Evolutionary conservation across 495 filamentous ascomycete species (phyloP), one percentile per base, ranked within the genome.

Genomic region (Aspergillus wentii): DNA sequence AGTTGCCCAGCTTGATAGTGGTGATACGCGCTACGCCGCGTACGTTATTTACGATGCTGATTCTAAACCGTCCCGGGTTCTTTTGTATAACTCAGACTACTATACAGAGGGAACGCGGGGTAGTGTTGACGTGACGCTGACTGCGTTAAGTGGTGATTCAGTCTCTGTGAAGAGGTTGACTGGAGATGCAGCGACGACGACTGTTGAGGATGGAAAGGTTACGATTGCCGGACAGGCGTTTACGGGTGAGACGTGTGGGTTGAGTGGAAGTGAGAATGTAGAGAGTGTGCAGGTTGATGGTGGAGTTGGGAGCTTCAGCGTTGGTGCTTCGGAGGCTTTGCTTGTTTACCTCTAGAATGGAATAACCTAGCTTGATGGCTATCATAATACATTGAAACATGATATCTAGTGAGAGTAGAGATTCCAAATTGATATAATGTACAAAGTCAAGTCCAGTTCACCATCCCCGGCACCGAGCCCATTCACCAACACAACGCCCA

Each of bases 51-150:
- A 74, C 48, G 57, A 66, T 19, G 51, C 63, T 0, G 60, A 61
- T 0, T 41, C 43, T 1, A 6, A 4, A 5, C 68, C 73, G 1
- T 31, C 72, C 11, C 52, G 61, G 7, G 69, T 64, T 14, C 38
- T 80, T 23, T 43, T 80, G 17, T 74, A 76, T 36, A 80, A 80
- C 41, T 78, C 75, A 0, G 70, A 77, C n/a, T 78, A 80, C 44
- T 76, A 69, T 44, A 51, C 56, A 5, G 62, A 55, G 17, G 74
- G 74, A 1, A 68, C 53, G 5, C 57, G 76, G 15, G 49, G 55
- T 72, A 43, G 58, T 57, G 0, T 41, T 82, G 29, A 57, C 52
- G 1, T 74, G 75, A 6, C n/a, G n/a, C 30, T 80, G 32, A 41
- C 45, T 1, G 46, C 50, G 0, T 40, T 35, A 1, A 62, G 39